Evolutionary conservation across 768 basidiomycete genomes (phyloP).

Genomic region (Phylloporus arenicola): DNA sequence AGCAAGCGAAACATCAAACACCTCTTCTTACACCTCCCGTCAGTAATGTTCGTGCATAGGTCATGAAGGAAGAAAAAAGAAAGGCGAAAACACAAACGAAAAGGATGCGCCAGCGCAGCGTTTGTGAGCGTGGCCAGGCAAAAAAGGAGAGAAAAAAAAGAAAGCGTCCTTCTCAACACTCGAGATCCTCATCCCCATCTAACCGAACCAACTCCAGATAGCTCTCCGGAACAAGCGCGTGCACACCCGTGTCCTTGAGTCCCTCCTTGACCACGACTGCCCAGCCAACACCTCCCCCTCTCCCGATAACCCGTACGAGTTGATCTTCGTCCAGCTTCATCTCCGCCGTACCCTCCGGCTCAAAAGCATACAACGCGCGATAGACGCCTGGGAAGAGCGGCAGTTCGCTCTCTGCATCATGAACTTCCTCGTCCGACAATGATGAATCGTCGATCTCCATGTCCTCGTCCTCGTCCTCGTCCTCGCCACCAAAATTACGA

Average conservation of each 20-base stretch:
- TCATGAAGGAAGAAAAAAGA: neutral
- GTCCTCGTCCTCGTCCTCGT: slow-evolving; percentile 21
- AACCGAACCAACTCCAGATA: slow-evolving; percentile 59
- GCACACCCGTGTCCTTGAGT: slow-evolving; percentile 35
- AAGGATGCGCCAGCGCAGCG: slow-evolving; percentile 14
- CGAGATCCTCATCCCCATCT: slow-evolving; percentile 17
- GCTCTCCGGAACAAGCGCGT: slow-evolving; percentile 76
- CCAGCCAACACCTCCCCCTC: slow-evolving; percentile 79
- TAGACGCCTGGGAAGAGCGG: slow-evolving; percentile 66
- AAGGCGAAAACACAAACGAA: neutral
- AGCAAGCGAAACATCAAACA: slow-evolving; percentile 1
- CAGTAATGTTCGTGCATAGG: neutral
- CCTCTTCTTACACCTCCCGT: neutral
- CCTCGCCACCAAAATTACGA: slow-evolving; percentile 41
- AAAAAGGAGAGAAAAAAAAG: too few species aligned
- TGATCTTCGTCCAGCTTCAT: slow-evolving; percentile 77
- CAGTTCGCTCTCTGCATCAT: slow-evolving; percentile 22
- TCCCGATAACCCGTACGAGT: slow-evolving; percentile 62
- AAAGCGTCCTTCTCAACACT: neutral
- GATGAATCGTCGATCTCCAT: slow-evolving; percentile 33
- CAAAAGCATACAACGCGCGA: slow-evolving; percentile 72
- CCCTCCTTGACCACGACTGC: slow-evolving; percentile 55
- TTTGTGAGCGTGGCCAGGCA: neutral
- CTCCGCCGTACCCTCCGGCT: slow-evolving; percentile 77
- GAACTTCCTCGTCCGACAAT: slow-evolving; percentile 13